Evolutionary conservation across 1,284 basidiomycete genomes (phyloP).

Genomic region (Pseudomicrostroma phylloplanum): DNA sequence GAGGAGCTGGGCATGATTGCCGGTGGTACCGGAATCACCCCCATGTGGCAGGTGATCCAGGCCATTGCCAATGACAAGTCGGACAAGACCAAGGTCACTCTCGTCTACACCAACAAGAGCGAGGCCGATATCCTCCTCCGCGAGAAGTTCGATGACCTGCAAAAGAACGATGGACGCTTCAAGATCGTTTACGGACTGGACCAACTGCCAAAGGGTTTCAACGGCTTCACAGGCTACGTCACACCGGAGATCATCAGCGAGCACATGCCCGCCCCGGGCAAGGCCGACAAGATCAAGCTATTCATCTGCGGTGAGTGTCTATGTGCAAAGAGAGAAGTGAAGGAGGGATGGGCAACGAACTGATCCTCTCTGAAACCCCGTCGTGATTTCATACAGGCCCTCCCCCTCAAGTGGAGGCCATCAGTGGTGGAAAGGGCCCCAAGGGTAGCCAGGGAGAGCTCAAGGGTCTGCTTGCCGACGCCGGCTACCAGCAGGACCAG

Average conservation of each 20-base stretch:
- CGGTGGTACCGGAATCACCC: conserved; percentile 70
- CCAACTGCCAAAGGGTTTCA: conserved; percentile 62
- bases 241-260: conserved; percentile 66
- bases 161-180: conserved; percentile 55
- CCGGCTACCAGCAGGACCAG: conserved; percentile 45
- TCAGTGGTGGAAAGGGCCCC: conserved; percentile 45
- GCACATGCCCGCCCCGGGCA: conserved; percentile 64
- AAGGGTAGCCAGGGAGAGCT: conserved; percentile 46
- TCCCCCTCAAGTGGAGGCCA: conserved; percentile 42
- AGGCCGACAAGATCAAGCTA: conserved; percentile 75
- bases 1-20: conserved; percentile 80
- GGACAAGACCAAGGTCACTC: conserved; percentile 92
- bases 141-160: conserved; percentile 64
- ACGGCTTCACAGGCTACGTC: conserved; percentile 55
- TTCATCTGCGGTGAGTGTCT: conserved; percentile 64
- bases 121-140: conserved; percentile 83
- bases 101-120: conserved; percentile 84
- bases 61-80: conserved; percentile 55
- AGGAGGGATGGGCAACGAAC: too few species aligned
- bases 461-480: conserved; percentile 40
- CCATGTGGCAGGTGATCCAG: conserved; percentile 52
- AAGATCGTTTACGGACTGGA: conserved; percentile 82
- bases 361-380: too few species aligned
- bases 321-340: too few species aligned
- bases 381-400: conserved; percentile 39